Percentiles rank a stretch among this genome's conserved stretches.
These are phyloP conservation scores for Yamadazyma endophytica DNA, from an alignment of 805 yeast species.

Conservation along the genomic window DNA sequence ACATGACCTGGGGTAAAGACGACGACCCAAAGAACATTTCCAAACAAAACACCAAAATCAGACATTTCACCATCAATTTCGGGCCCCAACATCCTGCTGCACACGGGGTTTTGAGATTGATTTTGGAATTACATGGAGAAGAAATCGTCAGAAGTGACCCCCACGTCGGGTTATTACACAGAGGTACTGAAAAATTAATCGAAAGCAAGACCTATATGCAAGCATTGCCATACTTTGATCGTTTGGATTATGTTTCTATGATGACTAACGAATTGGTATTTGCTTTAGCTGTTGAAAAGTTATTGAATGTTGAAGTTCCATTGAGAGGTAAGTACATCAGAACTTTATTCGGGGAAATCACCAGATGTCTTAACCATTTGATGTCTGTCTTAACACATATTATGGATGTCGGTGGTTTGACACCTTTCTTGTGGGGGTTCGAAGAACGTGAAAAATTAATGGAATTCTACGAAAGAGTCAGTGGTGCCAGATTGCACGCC, in stretches of 20 bases:
- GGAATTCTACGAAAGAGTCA: constrained; percentile 89
- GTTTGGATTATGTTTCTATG: constrained; percentile 81
- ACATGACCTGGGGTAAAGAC: constrained; percentile 40
- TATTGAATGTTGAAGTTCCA: constrained; percentile 81
- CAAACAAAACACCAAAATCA: constrained; percentile 52
- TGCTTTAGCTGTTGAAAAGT: constrained; percentile 78
- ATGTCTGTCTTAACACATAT: constrained; percentile 86
- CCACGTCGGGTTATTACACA: constrained; percentile 80
- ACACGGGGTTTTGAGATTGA: constrained; percentile 85
- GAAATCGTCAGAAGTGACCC: constrained; percentile 86
- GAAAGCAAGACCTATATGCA: constrained; percentile 84
- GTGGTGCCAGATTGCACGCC: constrained; percentile 86
- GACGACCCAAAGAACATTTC: constrained; percentile 41
- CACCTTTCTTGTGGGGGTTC: constrained; percentile 92
- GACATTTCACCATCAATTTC: constrained; percentile 86
- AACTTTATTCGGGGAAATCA: constrained; percentile 82
- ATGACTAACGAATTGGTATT: constrained; percentile 89
- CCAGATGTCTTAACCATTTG: constrained; percentile 77
- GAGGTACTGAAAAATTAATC: constrained; percentile 87
- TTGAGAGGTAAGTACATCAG: constrained; percentile 80
- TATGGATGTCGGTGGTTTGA: constrained; percentile 92
- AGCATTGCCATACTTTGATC: constrained; percentile 84
- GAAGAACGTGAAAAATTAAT: constrained; percentile 90
- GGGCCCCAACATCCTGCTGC: constrained; percentile 97
- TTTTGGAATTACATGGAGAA: constrained; percentile 83